Percentiles rank a stretch among this genome's conserved stretches.
Conservation (phyloP, 1,284 basidiomycete species). For the Singerocomus inundabilis region DNA sequence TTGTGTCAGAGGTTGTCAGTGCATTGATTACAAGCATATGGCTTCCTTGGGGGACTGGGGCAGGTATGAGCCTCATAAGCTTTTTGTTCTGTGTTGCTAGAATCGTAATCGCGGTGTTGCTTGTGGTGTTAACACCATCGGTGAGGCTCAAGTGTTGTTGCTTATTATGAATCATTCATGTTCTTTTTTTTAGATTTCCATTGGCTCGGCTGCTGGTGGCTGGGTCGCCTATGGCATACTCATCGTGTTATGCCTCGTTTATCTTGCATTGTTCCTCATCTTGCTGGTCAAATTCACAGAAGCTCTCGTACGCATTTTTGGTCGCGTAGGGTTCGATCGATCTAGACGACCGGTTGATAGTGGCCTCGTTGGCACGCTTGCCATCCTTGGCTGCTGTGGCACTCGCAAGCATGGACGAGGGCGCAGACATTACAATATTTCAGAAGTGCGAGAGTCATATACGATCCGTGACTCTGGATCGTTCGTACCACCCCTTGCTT, state of each 20-base stretch:
- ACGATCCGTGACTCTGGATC: conserved; percentile 38
- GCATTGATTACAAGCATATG: conserved; percentile 88
- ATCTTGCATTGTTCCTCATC: conserved; percentile 78
- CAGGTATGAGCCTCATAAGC: conserved; percentile 92
- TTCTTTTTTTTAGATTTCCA: conserved; percentile 60
- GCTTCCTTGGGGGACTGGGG: conserved; percentile 95
- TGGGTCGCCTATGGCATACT: conserved; percentile 95
- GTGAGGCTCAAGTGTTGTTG: conserved; percentile 49
- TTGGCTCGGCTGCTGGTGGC: conserved; percentile 72
- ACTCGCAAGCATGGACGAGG: conserved; percentile 42
- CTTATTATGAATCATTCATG: conserved; percentile 13
- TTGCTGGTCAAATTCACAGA: conserved; percentile 85
- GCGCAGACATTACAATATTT: conserved; percentile 25
- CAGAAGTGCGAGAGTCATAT: conserved; percentile 32
- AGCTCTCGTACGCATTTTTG: conserved; percentile 75
- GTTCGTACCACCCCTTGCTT: conserved; percentile 41
- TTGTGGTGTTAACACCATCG: conserved; percentile 84
- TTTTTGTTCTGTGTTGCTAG: conserved; percentile 89
- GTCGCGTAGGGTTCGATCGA: conserved; percentile 82
- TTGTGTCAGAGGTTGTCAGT: conserved; percentile 80
- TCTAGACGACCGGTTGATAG: conserved; percentile 78
- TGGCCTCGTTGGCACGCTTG: conserved; percentile 82
- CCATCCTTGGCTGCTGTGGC: conserved; percentile 72
- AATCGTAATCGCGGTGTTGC: conserved; percentile 84
- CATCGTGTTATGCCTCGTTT: conserved; percentile 82